Evolutionary conservation across 148 eudicot genomes (phyloP).

Genomic region (Mesembryanthemum crystallinum): DNA sequence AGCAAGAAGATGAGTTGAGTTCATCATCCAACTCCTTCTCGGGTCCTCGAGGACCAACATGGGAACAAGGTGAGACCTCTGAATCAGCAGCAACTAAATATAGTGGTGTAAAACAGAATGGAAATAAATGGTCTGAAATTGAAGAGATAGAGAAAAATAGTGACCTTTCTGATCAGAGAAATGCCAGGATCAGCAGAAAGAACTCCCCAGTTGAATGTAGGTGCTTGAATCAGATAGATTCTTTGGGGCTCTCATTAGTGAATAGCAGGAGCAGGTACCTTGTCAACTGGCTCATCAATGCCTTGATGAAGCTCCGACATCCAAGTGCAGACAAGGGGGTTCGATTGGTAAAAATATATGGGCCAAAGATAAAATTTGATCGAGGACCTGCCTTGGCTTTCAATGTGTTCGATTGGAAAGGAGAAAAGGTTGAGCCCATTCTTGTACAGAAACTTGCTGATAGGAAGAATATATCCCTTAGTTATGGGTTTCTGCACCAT

Average conservation of each 20-base stretch:
- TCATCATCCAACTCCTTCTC: conserved; percentile 28
- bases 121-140: background rate
- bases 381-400: conserved; percentile 88
- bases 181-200: conserved; percentile 9
- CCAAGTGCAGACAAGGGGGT: conserved; percentile 52
- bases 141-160: conserved; percentile 3
- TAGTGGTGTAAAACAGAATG: conserved; percentile 13
- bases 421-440: conserved; percentile 75
- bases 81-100: conserved; percentile 15
- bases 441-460: conserved; percentile 94
- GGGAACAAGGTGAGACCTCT: conserved; percentile 28
- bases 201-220: conserved; percentile 35
- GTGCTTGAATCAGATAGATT: conserved; percentile 79
- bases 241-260: conserved; percentile 58
- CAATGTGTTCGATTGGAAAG: conserved; percentile 91
- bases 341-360: conserved; percentile 72
- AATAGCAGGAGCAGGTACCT: conserved; percentile 70
- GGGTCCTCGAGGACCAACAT: conserved; percentile 24
- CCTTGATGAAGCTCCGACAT: conserved; percentile 72
- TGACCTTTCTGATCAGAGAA: background rate
- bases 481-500: conserved; percentile 53
- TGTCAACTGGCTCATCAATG: conserved; percentile 84
- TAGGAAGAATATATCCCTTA: conserved; percentile 70
- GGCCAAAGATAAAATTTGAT: conserved; percentile 80
- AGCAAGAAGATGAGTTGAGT: conserved; percentile 22